A percentile compares a stretch with the other conserved stretches of the same genome.
These are phyloP conservation scores for Penicillium psychrofluorescens DNA, from an alignment of 495 filamentous ascomycete genomes.

Conservation along the genomic window DNA sequence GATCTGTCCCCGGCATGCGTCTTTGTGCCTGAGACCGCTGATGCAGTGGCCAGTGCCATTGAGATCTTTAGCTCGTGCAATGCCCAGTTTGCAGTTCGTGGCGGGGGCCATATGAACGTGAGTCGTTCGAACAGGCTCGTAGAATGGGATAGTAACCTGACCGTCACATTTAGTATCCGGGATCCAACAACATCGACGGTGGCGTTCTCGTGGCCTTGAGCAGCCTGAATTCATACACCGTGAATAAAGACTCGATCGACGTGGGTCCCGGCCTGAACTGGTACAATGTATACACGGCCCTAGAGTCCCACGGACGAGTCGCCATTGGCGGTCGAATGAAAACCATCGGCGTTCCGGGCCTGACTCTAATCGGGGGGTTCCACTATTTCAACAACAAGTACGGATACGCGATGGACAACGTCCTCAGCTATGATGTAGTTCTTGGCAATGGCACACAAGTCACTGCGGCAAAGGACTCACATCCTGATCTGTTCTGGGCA, in stretches of 20 bases:
- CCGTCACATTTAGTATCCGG: slow-evolving; percentile 9
- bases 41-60: slow-evolving; percentile 19
- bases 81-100: slow-evolving; percentile 30
- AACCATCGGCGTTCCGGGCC: slow-evolving; percentile 34
- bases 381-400: slow-evolving; percentile 35
- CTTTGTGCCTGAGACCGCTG: slow-evolving; percentile 16
- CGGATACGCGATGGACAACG: slow-evolving; percentile 40
- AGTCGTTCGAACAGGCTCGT: neutral
- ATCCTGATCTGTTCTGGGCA: slow-evolving; percentile 32
- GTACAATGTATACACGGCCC: slow-evolving; percentile 29
- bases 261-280: slow-evolving; percentile 34
- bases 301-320: slow-evolving; percentile 27
- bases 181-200: slow-evolving; percentile 23
- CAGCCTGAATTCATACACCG: slow-evolving; percentile 8
- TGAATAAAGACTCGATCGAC: slow-evolving; percentile 10
- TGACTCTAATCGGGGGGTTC: slow-evolving; percentile 26
- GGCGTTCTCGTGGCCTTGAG: slow-evolving; percentile 16
- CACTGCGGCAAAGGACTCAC: slow-evolving; percentile 8
- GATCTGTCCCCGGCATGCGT: slow-evolving; percentile 26
- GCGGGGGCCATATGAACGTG: slow-evolving; percentile 29
- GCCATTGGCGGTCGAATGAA: slow-evolving; percentile 28
- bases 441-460: slow-evolving; percentile 24
- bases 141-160: too few relatives aligned
- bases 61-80: slow-evolving; percentile 9
- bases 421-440: slow-evolving; percentile 18